Percentiles rank a stretch among this genome's conserved stretches.
These are phyloP conservation scores for Boletus reticulatus DNA, from an alignment of 768 basidiomycete genomes.

Conservation along the genomic window DNA sequence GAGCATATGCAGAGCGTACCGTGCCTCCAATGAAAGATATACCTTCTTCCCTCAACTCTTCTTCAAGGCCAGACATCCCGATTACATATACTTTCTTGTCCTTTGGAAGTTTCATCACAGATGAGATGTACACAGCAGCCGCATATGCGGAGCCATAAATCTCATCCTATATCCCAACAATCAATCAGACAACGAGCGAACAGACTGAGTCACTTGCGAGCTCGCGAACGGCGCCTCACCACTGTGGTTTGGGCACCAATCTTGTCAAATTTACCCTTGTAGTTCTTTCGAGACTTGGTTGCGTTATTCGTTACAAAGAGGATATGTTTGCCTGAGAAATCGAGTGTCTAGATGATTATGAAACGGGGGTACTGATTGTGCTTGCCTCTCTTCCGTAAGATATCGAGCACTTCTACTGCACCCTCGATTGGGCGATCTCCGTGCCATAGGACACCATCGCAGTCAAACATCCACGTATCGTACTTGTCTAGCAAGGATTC, in stretches of 20 bases:
- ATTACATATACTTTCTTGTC: constrained; percentile 96
- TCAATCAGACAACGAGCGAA: background rate
- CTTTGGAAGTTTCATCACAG: constrained; percentile 84
- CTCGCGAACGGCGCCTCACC: constrained; percentile 47
- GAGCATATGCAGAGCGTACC: constrained; percentile 42
- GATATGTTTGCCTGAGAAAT: constrained; percentile 63
- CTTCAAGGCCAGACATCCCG: constrained; percentile 87
- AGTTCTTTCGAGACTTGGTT: constrained; percentile 82
- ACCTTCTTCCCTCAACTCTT: constrained; percentile 89
- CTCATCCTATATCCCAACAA: constrained; percentile 64
- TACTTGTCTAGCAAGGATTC: constrained; percentile 55
- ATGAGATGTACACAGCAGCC: constrained; percentile 80
- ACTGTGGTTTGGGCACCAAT: constrained; percentile 82
- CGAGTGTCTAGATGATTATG: constrained; percentile 1
- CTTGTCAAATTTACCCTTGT: constrained; percentile 90
- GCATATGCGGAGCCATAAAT: constrained; percentile 95
- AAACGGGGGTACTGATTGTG: constrained; percentile 5
- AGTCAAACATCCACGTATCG: constrained; percentile 96
- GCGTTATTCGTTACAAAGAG: constrained; percentile 98
- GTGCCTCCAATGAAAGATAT: constrained; percentile 80
- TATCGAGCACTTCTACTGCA: constrained; percentile 66
- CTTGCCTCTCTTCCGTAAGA: constrained; percentile 73
- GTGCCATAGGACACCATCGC: constrained; percentile 94
- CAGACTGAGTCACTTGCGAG: background rate
- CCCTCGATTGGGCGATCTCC: constrained; percentile 80